Conservation (phyloP, 345 rosid species). For the Eucalyptus albens region DNA sequence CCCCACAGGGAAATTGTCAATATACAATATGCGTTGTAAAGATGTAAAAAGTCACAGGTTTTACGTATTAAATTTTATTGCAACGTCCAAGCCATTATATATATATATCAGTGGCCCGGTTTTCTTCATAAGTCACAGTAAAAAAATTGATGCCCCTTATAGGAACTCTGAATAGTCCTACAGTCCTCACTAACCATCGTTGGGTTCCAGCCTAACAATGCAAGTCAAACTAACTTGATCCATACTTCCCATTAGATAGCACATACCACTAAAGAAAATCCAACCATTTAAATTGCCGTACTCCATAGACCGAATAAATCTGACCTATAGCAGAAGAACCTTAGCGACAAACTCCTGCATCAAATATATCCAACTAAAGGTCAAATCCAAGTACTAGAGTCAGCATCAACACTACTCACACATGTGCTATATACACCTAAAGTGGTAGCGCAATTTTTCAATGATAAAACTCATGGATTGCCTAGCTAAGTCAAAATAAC, state of each 20-base stretch:
- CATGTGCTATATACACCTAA: neutral
- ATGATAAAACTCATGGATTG: neutral
- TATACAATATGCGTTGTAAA: neutral
- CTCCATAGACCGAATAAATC: neutral
- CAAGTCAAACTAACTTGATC: neutral
- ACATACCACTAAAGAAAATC: neutral
- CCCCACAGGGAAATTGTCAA: neutral
- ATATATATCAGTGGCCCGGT: neutral
- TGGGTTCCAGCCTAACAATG: neutral
- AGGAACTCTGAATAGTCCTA: neutral
- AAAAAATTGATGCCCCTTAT: neutral
- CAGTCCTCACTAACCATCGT: neutral
- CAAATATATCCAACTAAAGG: neutral
- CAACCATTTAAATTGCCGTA: neutral
- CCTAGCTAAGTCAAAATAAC: neutral
- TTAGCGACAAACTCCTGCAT: neutral
- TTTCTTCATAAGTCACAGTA: neutral
- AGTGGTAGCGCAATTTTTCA: neutral
- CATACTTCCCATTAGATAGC: neutral
- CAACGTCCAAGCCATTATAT: neutral
- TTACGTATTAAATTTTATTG: neutral
- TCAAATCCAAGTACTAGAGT: neutral
- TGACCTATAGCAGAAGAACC: neutral
- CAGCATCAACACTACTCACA: neutral
- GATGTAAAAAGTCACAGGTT: neutral